These are phyloP conservation scores for Colletotrichum neosansevieriae DNA, from an alignment of 2,329 filamentous ascomycete species.

Conservation along the genomic window DNA sequence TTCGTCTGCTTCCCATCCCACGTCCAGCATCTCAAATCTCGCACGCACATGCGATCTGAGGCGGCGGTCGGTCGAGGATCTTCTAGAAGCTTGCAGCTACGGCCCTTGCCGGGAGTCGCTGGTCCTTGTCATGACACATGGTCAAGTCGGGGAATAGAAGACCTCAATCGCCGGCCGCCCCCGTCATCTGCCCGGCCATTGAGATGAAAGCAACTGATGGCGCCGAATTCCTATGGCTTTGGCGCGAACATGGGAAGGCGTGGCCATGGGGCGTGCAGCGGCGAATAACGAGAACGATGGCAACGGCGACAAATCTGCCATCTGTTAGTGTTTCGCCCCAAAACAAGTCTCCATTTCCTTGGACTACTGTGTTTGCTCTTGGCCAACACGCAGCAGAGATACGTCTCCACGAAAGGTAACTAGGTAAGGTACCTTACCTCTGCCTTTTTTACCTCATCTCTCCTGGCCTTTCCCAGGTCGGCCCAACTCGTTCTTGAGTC, in stretches of 20 bases:
- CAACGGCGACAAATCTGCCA: constrained; percentile 2
- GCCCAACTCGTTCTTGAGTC: neutral
- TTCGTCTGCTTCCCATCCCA: constrained; percentile 33
- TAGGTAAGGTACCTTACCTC: neutral
- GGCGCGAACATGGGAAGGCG: too few relatives aligned
- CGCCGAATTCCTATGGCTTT: neutral
- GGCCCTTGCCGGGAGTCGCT: neutral
- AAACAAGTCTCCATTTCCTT: neutral
- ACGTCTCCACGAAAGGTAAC: neutral
- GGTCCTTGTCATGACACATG: constrained; percentile 8
- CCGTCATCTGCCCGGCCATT: neutral
- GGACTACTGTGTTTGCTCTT: neutral
- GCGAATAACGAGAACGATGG: constrained; percentile 18
- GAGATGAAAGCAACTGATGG: neutral
- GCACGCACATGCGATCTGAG: constrained; percentile 7
- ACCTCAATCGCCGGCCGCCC: too few relatives aligned
- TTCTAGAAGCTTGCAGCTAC: constrained; percentile 16
- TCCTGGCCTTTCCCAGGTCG: constrained; percentile 5
- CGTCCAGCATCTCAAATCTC: constrained; percentile 4
- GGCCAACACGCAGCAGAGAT: too few relatives aligned
- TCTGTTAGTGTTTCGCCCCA: constrained; percentile 22
- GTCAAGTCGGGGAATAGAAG: neutral
- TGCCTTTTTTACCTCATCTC: constrained; percentile 2
- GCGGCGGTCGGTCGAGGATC: neutral
- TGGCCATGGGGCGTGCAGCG: constrained; percentile 22